These are phyloP conservation scores for Mucor racemosus DNA, from an alignment of 371 early-diverging fungal genomes.

Conservation along the genomic window DNA sequence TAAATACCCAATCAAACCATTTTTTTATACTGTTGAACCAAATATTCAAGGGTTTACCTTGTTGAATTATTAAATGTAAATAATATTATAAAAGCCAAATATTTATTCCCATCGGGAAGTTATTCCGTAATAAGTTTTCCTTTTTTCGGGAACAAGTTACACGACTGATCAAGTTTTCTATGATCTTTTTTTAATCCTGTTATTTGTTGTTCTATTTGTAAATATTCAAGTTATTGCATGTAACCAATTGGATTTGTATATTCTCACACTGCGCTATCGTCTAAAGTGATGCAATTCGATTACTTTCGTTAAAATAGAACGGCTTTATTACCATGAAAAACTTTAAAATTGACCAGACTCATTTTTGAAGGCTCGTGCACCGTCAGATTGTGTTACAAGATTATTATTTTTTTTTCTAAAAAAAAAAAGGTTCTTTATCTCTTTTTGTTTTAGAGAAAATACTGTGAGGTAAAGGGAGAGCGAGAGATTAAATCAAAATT, in stretches of 20 bases:
- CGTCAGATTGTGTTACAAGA: conserved; percentile 3
- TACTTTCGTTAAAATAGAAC: background rate
- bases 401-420: too few relatives aligned
- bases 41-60: background rate
- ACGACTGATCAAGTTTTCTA: conserved; percentile 13
- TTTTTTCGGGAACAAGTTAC: background rate
- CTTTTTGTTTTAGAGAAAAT: too few relatives aligned
- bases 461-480: background rate
- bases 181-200: background rate
- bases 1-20: conserved; percentile 4
- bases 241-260: background rate
- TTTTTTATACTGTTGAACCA: background rate
- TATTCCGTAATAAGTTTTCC: background rate
- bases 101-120: conserved; percentile 16
- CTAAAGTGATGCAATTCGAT: background rate
- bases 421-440: too few relatives aligned
- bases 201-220: conserved; percentile 7
- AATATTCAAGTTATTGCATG: background rate
- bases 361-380: conserved; percentile 35
- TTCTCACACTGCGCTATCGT: background rate
- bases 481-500: background rate
- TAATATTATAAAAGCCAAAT: background rate
- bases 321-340: background rate
- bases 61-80: background rate
- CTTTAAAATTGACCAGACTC: conserved; percentile 6